Evolutionary conservation across 2,329 filamentous ascomycete species (phyloP), one percentile per base, ranked within the genome.

Genomic region (Colletotrichum sp.): DNA sequence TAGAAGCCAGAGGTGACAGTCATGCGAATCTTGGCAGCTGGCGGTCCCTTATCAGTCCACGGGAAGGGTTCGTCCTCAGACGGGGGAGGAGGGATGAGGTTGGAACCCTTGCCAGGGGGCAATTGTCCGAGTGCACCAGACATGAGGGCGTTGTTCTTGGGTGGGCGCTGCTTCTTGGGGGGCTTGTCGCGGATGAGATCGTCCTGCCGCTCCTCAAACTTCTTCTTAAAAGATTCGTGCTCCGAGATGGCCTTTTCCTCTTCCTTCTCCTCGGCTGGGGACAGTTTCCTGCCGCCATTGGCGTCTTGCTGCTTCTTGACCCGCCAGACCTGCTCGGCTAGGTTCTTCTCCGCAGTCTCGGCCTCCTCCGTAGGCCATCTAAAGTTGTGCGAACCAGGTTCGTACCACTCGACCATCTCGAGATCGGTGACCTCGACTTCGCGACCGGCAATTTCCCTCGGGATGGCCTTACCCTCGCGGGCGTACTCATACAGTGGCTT

Each of bases 401-500:
- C 94, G 83, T 92, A 92, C 88, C 95, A 99, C 82, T 98, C 95
- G 9, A 98, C 82, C 74, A 99, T 84, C 83, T 98, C 94, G 79
- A 98, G 84, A 48, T 96, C 91, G 63, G 90, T 85, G 1, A 98
- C 95, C 68, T 95, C 92, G 52, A 99, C 95, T 3, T 94, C 91
- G 73, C 96, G 88, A 70, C 94, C 92, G 82, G 96, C 90, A 75
- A 99, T 97, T 83, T 98, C 94, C 72, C 94, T 89, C 0, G 97
- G 97, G 18, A 98, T 93, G 43, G 95, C 92, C 81, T 94, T 95
- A 18, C 97, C 97, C 83, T 96, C 95, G 65, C 97, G 91, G 24
- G 97, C 97, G 84, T 99, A 99, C 85, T 99, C 96, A 83, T 99
- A 99, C 65, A 98, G 89, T 39, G 95, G 94, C 88, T 98, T 98